Conservation (phyloP, 2,329 filamentous ascomycete species). For the Neofusicoccum parvum region DNA sequence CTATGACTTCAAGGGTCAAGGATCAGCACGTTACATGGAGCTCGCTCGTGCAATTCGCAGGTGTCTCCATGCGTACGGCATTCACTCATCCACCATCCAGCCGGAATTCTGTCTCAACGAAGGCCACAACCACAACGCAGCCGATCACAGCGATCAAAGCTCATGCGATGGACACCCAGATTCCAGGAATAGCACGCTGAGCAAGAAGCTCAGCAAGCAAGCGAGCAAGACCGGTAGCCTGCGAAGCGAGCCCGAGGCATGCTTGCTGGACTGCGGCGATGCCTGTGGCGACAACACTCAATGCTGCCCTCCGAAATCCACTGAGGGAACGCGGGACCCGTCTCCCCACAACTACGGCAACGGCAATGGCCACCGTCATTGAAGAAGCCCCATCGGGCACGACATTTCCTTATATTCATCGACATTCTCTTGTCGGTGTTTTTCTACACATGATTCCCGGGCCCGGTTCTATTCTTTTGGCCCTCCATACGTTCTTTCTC, state of each 20-base stretch:
- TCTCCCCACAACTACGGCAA: conserved; percentile 11
- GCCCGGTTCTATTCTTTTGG: background rate
- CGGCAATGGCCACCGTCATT: conserved; percentile 7
- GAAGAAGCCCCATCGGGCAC: background rate
- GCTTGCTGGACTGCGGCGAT: conserved; percentile 47
- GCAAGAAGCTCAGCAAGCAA: conserved; percentile 22
- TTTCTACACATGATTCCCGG: background rate
- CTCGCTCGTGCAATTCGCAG: conserved; percentile 79
- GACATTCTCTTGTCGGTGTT: background rate
- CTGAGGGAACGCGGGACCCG: conserved; percentile 6
- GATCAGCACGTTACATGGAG: conserved; percentile 81
- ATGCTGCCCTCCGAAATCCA: conserved; percentile 40
- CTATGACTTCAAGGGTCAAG: conserved; percentile 83
- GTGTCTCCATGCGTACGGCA: conserved; percentile 92
- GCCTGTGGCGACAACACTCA: conserved; percentile 46
- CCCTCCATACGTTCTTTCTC: background rate
- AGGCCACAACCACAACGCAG: conserved; percentile 44
- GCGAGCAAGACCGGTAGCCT: conserved; percentile 41
- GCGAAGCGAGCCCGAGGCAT: conserved; percentile 37
- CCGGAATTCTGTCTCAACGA: conserved; percentile 70
- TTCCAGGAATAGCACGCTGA: background rate
- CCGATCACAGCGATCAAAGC: conserved; percentile 26
- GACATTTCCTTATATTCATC: background rate
- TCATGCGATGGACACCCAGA: conserved; percentile 24
- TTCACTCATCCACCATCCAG: conserved; percentile 96